Evolutionary conservation across 176 grass and related monocot genomes (phyloP).

Genomic region (Rhynchospora pubera): DNA sequence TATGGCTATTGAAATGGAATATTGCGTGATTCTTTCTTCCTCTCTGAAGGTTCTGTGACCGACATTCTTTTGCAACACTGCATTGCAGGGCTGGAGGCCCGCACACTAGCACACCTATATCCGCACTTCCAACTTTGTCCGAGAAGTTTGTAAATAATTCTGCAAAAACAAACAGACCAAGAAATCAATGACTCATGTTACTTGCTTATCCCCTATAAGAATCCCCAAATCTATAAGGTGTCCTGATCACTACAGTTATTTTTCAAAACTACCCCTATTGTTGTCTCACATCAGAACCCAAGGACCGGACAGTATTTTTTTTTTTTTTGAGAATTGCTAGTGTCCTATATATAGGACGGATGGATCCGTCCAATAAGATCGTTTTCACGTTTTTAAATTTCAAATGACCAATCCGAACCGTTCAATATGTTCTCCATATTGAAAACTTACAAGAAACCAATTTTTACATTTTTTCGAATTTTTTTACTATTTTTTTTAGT

Average conservation of each 20-base stretch:
- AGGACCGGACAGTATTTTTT: neutral
- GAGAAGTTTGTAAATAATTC: slow-evolving; percentile 31
- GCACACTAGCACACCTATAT: slow-evolving; percentile 65
- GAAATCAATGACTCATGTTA: neutral
- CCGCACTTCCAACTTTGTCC: slow-evolving; percentile 12
- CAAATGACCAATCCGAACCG: too few relatives aligned
- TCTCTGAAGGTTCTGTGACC: slow-evolving; percentile 52
- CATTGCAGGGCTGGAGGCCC: slow-evolving; percentile 56
- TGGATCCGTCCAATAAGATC: too few relatives aligned
- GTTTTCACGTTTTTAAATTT: too few relatives aligned
- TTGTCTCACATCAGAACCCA: neutral
- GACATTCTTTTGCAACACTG: slow-evolving; percentile 74
- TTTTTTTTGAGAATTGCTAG: too few relatives aligned
- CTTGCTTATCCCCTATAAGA: neutral
- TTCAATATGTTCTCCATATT: too few relatives aligned
- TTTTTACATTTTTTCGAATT: too few relatives aligned
- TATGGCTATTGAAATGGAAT: slow-evolving; percentile 97
- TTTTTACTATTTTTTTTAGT: too few relatives aligned
- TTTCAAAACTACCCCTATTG: neutral
- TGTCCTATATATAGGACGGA: too few relatives aligned
- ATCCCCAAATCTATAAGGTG: neutral
- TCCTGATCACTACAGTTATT: too few relatives aligned
- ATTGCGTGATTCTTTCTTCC: slow-evolving; percentile 35
- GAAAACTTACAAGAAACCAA: too few relatives aligned
- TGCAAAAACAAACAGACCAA: neutral